phyloP scores from a whole-genome alignment of 176 grass and related monocot species.

The Eragrostis curvula region DNA sequence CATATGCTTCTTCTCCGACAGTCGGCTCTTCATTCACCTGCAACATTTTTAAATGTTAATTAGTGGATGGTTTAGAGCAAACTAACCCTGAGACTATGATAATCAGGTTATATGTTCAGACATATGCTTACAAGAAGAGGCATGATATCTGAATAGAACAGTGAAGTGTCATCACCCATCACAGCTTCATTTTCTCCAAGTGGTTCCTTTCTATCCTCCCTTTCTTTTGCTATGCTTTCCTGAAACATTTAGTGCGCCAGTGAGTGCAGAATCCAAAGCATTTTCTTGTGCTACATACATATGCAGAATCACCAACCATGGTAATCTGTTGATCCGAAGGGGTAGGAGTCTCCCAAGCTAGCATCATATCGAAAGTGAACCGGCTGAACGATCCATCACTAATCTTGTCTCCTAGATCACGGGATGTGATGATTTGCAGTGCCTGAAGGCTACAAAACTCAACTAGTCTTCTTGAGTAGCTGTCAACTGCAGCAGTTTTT shows the following conservation, averaged over 20 bases:
- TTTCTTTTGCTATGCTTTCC: constrained; percentile 83
- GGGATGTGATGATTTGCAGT: constrained; percentile 49
- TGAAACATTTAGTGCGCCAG: constrained; percentile 18
- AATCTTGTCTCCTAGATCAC: constrained; percentile 61
- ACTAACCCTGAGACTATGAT: background rate
- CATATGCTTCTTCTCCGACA: constrained; percentile 81
- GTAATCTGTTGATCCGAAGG: constrained; percentile 44
- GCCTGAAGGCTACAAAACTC: constrained; percentile 79
- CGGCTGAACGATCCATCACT: constrained; percentile 66
- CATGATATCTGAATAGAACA: constrained; percentile 98
- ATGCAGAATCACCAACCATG: constrained; percentile 46
- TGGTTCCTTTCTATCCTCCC: constrained; percentile 67
- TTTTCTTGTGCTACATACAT: background rate
- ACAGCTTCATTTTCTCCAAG: constrained; percentile 58
- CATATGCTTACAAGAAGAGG: constrained; percentile 83
- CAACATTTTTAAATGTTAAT: background rate
- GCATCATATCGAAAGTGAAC: constrained; percentile 95
- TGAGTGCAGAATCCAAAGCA: background rate
- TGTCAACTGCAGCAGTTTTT: constrained; percentile 60
- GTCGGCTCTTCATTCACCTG: constrained; percentile 86
- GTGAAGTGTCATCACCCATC: constrained; percentile 71
- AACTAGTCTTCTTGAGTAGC: constrained; percentile 80
- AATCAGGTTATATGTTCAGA: background rate
- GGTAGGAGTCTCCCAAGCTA: constrained; percentile 80
- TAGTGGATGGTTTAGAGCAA: constrained; percentile 2